These are phyloP conservation scores for Mycosphaerella arachidis DNA, from an alignment of 2,329 filamentous ascomycete genomes.

Conservation along the genomic window DNA sequence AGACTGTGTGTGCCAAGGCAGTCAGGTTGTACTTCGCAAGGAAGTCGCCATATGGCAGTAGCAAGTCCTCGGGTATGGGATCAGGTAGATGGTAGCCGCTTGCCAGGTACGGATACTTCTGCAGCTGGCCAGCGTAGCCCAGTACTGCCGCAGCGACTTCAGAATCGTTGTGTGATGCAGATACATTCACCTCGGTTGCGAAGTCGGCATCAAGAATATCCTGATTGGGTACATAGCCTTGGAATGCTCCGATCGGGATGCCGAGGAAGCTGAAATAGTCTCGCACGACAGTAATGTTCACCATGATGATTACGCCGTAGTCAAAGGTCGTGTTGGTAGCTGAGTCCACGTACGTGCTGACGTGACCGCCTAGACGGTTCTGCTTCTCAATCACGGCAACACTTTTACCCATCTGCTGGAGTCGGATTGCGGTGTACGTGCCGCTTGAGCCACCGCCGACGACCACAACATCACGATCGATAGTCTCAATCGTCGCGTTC, in stretches of 20 bases:
- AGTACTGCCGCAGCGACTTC: conserved; percentile 17
- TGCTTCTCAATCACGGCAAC: conserved; percentile 41
- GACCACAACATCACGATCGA: conserved; percentile 33
- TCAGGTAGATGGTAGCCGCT: conserved; percentile 43
- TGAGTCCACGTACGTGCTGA: conserved; percentile 44
- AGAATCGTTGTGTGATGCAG: neutral
- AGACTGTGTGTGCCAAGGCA: conserved; percentile 41
- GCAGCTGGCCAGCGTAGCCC: neutral
- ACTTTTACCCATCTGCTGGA: conserved; percentile 36
- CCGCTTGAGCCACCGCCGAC: conserved; percentile 43
- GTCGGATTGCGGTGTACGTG: conserved; percentile 38
- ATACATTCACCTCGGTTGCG: neutral
- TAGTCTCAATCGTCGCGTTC: neutral
- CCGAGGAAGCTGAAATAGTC: conserved; percentile 46
- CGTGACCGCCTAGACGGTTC: conserved; percentile 41
- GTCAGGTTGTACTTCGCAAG: conserved; percentile 46
- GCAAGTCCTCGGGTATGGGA: conserved; percentile 44
- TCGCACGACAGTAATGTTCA: conserved; percentile 39
- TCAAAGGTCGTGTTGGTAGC: conserved; percentile 33
- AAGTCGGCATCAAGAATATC: neutral
- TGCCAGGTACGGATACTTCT: conserved; percentile 31
- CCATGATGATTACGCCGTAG: conserved; percentile 39
- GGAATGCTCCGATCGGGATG: conserved; percentile 31
- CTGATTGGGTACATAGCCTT: conserved; percentile 13
- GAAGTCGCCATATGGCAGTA: conserved; percentile 47